Percentiles rank a stretch among this genome's conserved stretches.
phyloP scores from a whole-genome alignment of 768 basidiomycete species.

The Sporobolomyces pararoseus region DNA sequence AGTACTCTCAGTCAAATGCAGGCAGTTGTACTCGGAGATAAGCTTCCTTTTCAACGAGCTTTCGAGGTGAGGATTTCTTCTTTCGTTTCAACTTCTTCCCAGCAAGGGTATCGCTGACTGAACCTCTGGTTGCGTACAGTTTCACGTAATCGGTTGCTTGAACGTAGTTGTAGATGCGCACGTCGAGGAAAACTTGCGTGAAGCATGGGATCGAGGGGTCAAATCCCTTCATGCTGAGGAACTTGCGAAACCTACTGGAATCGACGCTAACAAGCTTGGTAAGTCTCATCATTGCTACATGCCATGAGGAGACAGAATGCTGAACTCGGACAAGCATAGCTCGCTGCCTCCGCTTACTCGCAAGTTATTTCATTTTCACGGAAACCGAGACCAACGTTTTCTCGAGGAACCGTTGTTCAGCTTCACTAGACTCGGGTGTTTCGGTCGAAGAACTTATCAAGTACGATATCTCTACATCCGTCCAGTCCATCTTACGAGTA shows the following conservation, averaged over 20 bases:
- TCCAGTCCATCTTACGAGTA: no score
- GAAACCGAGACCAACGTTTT: constrained; percentile 71
- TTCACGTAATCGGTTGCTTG: constrained; percentile 41
- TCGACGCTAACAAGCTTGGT: constrained; percentile 52
- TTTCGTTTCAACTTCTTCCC: neutral
- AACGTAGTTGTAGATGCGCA: constrained; percentile 48
- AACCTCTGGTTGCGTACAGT: constrained; percentile 44
- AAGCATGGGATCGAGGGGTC: constrained; percentile 46
- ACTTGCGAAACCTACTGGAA: constrained; percentile 49
- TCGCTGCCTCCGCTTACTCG: constrained; percentile 69
- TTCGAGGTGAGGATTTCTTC: neutral
- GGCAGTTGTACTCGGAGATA: neutral
- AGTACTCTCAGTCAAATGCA: neutral
- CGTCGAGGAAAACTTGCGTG: constrained; percentile 53
- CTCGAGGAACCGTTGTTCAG: constrained; percentile 66
- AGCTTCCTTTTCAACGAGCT: neutral
- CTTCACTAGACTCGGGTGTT: constrained; percentile 67
- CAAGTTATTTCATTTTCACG: constrained; percentile 70
- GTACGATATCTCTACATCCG: neutral
- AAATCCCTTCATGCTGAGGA: constrained; percentile 48
- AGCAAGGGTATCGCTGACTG: neutral
- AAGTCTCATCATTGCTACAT: constrained; percentile 14
- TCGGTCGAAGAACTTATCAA: constrained; percentile 52
- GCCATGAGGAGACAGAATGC: no score
- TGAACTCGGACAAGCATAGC: constrained; percentile 51